Base-by-base conservation (phyloP, 108 stramenopile genomes). In the Nannochloropsis oceanica region DNA sequence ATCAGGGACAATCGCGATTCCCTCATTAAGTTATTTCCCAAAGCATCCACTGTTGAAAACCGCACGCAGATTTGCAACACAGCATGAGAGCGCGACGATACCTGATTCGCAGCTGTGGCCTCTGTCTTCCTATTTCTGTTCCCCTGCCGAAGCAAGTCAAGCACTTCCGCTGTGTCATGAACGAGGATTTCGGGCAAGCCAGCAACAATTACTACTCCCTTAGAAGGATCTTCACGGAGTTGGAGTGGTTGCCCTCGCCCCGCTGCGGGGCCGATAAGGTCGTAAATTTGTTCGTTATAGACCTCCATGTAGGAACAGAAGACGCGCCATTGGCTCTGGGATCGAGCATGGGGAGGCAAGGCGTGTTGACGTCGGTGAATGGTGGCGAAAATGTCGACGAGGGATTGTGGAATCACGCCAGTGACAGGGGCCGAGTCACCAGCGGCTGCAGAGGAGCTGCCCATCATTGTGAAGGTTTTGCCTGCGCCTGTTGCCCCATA, bases 401-500 rank as follows among this genome's bases (percentile, higher is more conserved):
- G 87, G n/a, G 91, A 82, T 43, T 91, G 89, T 8, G 92, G 92
- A 25, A 93, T 92, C 42, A 93, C 92, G 44, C 92, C 92, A 18
- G 90, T 86, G 43, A 83, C 88, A 43, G 81, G 84, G 9, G 42
- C 79, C 20, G 82, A n/a, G 14, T 73, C 80, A 22, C 80, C 84
- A 27, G 46, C 89, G 84, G 43, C 86, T 13, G 85, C 89, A 43
- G 44, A 82, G 27, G 44, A 84, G 59, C 79, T 88, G 2, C 93
- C 93, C 90, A 93, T 90, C 92, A 93, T 93, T 11, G 92, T 92
- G 88, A 92, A 92, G 11, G 93, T 93, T 27, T 93, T 93, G 25
- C 93, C 93, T 7, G 93, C 92, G 13, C 93, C 93, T 81, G 89
- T 93, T 8, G 93, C 92, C 14, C 93, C 93, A 79, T 93, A 93